Percentiles rank a stretch among this genome's conserved stretches.
Evolutionary conservation across 768 basidiomycete species (phyloP).

Genomic region (Tubosaeta brunneosetosa): DNA sequence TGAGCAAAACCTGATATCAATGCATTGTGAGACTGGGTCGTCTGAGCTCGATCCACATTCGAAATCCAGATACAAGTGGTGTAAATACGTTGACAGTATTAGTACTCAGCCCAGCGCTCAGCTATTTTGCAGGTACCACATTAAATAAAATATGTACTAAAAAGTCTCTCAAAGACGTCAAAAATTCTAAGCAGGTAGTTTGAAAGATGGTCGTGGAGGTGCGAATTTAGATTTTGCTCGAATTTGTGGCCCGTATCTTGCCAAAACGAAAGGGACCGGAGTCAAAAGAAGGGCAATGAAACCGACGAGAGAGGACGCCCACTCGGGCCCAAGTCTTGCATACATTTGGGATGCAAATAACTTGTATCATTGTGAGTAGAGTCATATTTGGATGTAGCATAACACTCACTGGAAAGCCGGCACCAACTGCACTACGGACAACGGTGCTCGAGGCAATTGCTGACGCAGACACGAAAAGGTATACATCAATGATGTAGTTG

Average conservation of each 20-base stretch:
- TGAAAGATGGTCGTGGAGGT: constrained; percentile 22
- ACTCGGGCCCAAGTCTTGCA: constrained; percentile 41
- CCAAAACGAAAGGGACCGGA: constrained; percentile 48
- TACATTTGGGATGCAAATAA: constrained; percentile 59
- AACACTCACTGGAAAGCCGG: constrained; percentile 38
- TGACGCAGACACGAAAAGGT: constrained; percentile 50
- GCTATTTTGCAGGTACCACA: neutral
- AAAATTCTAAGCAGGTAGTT: constrained; percentile 8
- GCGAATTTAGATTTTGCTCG: constrained; percentile 42
- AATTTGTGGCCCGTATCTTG: constrained; percentile 41
- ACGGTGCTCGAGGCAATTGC: constrained; percentile 54
- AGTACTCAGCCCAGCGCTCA: neutral
- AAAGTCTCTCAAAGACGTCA: neutral
- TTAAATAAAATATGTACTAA: neutral
- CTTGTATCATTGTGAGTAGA: constrained; percentile 12
- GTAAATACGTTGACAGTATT: neutral
- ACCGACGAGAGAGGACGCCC: constrained; percentile 58
- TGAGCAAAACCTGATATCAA: too few relatives aligned
- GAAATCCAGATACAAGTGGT: neutral
- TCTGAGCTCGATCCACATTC: neutral
- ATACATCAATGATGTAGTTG: constrained; percentile 62
- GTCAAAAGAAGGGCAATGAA: constrained; percentile 47
- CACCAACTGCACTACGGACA: constrained; percentile 49
- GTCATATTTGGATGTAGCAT: neutral
- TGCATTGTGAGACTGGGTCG: too few relatives aligned